These are phyloP conservation scores for Cladosporium sp. DNA, from an alignment of 2,329 filamentous ascomycete genomes.

Conservation along the genomic window DNA sequence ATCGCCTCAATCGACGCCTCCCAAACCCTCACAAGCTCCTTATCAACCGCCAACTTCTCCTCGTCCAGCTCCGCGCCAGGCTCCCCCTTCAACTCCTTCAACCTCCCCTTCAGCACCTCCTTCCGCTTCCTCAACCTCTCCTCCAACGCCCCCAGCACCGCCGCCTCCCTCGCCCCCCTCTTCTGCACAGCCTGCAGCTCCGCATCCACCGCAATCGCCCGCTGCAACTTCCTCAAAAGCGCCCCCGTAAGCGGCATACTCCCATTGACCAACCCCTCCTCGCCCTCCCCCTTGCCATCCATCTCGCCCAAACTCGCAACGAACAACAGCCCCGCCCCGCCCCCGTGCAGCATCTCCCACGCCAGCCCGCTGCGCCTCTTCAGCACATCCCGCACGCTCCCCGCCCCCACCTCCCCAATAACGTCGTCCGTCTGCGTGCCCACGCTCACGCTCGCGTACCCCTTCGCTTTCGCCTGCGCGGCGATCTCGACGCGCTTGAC, in stretches of 20 bases:
- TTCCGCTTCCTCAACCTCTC: conserved; percentile 1
- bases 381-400: background rate
- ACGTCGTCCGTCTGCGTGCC: background rate
- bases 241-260: background rate
- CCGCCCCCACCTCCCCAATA: background rate
- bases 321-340: conserved; percentile 2
- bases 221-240: background rate
- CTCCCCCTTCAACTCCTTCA: background rate
- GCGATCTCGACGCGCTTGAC: conserved; percentile 2
- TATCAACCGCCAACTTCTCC: conserved; percentile 1
- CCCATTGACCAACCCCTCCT: background rate
- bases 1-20: conserved; percentile 9
- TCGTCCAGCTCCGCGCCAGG: conserved; percentile 2
- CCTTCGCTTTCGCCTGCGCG: background rate
- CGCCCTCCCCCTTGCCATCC: background rate
- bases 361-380: background rate
- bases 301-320: background rate
- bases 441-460: background rate
- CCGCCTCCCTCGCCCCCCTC: background rate
- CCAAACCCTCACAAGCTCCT: conserved; percentile 5
- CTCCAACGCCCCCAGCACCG: background rate
- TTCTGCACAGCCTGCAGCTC: conserved; percentile 1
- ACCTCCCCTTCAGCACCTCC: background rate
- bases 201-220: conserved; percentile 2
- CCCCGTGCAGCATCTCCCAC: conserved; percentile 2